Percentiles rank a stretch among this genome's conserved stretches.
These are phyloP conservation scores for Taiwanofungus camphoratus DNA, from an alignment of 1,284 basidiomycete genomes.

Conservation along the genomic window DNA sequence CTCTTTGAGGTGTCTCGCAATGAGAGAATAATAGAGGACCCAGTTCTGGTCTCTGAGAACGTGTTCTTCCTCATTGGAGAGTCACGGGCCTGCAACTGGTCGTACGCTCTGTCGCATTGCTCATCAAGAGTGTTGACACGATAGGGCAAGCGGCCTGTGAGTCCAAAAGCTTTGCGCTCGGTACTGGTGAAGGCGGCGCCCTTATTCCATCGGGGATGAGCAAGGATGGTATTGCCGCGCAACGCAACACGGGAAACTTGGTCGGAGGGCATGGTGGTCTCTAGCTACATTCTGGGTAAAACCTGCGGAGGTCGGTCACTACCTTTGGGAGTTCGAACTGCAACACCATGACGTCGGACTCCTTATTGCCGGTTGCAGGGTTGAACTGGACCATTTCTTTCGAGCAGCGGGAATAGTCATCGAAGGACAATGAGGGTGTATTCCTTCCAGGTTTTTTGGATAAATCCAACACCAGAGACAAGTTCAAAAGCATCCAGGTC, in stretches of 20 bases:
- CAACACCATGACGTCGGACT: too few species aligned
- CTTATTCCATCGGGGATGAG: slow-evolving; percentile 63
- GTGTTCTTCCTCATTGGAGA: slow-evolving; percentile 60
- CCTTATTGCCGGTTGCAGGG: too few species aligned
- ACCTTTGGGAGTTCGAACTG: too few species aligned
- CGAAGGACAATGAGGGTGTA: too few species aligned
- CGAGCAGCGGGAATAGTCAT: too few species aligned
- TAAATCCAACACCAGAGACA: too few species aligned
- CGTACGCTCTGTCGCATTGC: slow-evolving; percentile 67
- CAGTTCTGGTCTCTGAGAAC: slow-evolving; percentile 72
- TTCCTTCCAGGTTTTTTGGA: too few species aligned
- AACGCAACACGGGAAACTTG: slow-evolving; percentile 49
- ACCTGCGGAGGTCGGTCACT: too few species aligned
- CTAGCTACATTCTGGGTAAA: too few species aligned
- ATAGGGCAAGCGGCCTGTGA: slow-evolving; percentile 75
- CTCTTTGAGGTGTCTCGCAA: slow-evolving; percentile 62
- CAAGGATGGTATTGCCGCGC: slow-evolving; percentile 56
- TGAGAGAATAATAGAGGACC: slow-evolving; percentile 67
- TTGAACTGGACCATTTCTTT: too few species aligned
- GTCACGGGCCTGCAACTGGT: slow-evolving; percentile 49
- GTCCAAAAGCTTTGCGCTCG: slow-evolving; percentile 66
- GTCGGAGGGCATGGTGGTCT: too few species aligned
- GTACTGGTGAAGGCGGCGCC: slow-evolving; percentile 65
- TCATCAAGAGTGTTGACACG: slow-evolving; percentile 72
- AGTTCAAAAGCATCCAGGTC: too few species aligned